phyloP scores from a whole-genome alignment of 192 early-diverging fungal species.

The Entomortierella lignicola region DNA sequence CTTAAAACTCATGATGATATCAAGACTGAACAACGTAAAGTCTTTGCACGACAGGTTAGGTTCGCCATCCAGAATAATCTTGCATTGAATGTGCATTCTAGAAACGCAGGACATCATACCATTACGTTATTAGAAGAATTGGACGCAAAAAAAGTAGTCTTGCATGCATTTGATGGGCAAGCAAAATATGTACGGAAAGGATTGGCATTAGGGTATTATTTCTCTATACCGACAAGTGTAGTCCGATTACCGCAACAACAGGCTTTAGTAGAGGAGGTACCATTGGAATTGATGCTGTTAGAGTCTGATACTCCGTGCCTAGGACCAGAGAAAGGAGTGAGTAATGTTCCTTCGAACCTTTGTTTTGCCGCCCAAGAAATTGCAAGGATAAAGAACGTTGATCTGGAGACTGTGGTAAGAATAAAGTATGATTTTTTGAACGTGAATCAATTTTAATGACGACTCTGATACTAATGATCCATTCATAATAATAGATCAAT shows the following conservation, averaged over 20 bases:
- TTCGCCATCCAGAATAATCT: constrained; percentile 59
- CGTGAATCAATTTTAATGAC: too few species aligned
- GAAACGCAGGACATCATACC: constrained; percentile 66
- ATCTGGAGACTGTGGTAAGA: constrained; percentile 63
- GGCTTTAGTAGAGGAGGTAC: constrained; percentile 56
- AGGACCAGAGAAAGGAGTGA: constrained; percentile 59
- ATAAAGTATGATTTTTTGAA: neutral
- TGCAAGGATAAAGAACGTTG: constrained; percentile 59
- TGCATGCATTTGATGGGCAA: constrained; percentile 71
- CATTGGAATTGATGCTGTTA: constrained; percentile 61
- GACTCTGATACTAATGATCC: too few species aligned
- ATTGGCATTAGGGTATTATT: constrained; percentile 60
- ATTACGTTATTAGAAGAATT: constrained; percentile 61
- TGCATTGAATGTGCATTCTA: constrained; percentile 68
- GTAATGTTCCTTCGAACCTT: constrained; percentile 64
- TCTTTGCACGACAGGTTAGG: constrained; percentile 60
- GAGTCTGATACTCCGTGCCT: constrained; percentile 70
- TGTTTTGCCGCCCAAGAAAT: constrained; percentile 60
- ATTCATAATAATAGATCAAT: constrained; percentile 23
- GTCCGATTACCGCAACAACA: constrained; percentile 62
- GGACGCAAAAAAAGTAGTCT: constrained; percentile 58
- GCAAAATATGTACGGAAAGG: constrained; percentile 57
- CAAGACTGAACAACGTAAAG: constrained; percentile 60
- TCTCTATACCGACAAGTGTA: constrained; percentile 68
- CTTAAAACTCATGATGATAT: constrained; percentile 50